Base-by-base conservation (phyloP, 768 basidiomycete genomes). In the Podaxis mareebaensis region DNA sequence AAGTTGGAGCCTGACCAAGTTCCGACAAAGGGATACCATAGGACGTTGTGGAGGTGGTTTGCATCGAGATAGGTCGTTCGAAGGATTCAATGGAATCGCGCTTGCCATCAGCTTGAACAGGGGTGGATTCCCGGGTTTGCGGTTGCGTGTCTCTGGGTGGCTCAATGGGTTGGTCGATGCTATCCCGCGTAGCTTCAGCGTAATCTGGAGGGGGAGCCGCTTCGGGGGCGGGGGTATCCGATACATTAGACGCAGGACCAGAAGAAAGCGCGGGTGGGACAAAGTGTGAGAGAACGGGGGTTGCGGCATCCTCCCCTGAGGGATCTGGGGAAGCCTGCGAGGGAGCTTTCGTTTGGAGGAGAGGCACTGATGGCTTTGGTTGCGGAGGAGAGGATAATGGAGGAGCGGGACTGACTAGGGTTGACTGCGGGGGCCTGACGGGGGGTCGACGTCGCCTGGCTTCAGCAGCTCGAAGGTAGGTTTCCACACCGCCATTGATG, bases 401-500 rank as follows among this genome's bases (percentile, higher is more conserved):
- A 48, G 46, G 60, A 10, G 53, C 56, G 30, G 60, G 38, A 3
- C 24, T 46, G 33, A 53, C 20, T n/a, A 42, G 13, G 4, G 48
- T 24, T 24, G 55, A 11, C 22, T 54, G 54, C 33, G 65, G 17
- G 38, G 42, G 39, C n/a, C 17, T 46, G 13, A 22, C 33, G 17
- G 6, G 12, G 12, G 62, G 78, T 61, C 82, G 83, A 44, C 84
- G 77, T 78, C 85, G 80, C 24, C 48, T 63, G 33, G 54, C 61
- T 30, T 63, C 61, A 12, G 55, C 61, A 51, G 61, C 61, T 73
- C 81, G 85, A 49, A 92, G 72, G 70, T 89, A 90, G 49, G 84
- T 81, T 68, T 91, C 88, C 36, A 89, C 83, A 0, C 86, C 90
- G 15, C 85, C 86, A 53, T 83, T 81, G 10, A 85, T 81, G 20